Percentiles rank a stretch among this genome's conserved stretches.
phyloP scores from a whole-genome alignment of 2,329 filamentous ascomycete genomes.

The Tolypocladium paradoxum region DNA sequence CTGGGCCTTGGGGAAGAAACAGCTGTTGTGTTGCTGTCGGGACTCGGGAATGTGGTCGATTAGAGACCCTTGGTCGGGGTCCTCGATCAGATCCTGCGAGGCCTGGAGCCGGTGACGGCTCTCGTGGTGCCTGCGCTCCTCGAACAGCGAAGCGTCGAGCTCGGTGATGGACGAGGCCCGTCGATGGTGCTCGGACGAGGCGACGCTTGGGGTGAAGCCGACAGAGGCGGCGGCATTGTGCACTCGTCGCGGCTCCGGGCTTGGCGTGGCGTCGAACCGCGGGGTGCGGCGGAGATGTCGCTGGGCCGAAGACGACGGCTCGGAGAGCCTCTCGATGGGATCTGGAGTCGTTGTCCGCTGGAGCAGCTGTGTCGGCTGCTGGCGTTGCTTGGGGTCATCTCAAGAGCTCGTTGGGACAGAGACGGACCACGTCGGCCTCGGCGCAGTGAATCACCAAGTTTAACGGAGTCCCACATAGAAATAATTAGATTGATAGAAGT shows the following conservation, averaged over 20 bases:
- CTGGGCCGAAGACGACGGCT: conserved; percentile 31
- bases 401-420: too few species aligned
- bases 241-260: conserved; percentile 29
- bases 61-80: conserved; percentile 28
- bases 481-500: too few species aligned
- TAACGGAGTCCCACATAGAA: too few species aligned
- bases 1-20: too few species aligned
- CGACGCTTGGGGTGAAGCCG: conserved; percentile 33
- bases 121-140: too few species aligned
- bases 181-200: conserved; percentile 10
- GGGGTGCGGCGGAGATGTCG: conserved; percentile 40
- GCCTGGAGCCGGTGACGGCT: conserved; percentile 23
- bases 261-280: conserved; percentile 35
- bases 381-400: conserved; percentile 26
- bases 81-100: conserved; percentile 39
- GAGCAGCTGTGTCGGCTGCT: conserved; percentile 3
- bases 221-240: conserved; percentile 37
- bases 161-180: conserved; percentile 23
- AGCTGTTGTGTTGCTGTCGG: too few species aligned
- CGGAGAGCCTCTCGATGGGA: conserved; percentile 29
- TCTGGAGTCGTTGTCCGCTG: conserved; percentile 22
- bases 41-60: conserved; percentile 15
- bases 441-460: too few species aligned
- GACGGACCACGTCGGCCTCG: too few species aligned
- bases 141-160: conserved; percentile 24